Conservation (phyloP, 176 grass and related monocot genomes). For the Themeda triandra region DNA sequence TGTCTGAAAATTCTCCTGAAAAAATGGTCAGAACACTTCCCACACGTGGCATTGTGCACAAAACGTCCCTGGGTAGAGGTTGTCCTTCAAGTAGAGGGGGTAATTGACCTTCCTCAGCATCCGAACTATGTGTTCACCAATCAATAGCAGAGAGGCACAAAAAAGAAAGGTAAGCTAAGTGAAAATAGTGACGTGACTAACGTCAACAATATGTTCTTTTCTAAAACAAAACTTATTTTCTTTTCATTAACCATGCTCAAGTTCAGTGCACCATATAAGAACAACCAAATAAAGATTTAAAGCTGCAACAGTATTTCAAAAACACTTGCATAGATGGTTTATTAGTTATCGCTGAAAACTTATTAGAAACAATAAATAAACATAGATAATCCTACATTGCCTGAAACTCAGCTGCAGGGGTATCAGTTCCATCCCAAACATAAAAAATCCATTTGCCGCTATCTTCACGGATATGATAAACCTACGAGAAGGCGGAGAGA, state of each 20-base stretch:
- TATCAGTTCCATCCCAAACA: conserved; percentile 94
- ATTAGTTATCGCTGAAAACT: conserved; percentile 4
- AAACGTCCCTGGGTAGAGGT: conserved; percentile 54
- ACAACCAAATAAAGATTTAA: conserved; percentile 11
- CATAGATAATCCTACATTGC: conserved; percentile 23
- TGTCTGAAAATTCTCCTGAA: too few species aligned
- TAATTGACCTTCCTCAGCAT: conserved; percentile 22
- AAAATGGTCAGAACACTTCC: too few species aligned
- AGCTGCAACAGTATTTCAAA: background rate
- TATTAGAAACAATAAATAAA: conserved; percentile 12
- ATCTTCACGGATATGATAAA: conserved; percentile 67
- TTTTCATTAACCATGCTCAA: background rate
- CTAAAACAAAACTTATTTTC: background rate
- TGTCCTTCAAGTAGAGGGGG: conserved; percentile 58
- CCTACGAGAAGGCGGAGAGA: conserved; percentile 42
- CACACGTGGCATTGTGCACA: conserved; percentile 62
- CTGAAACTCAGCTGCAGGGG: conserved; percentile 44
- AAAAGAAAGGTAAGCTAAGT: background rate
- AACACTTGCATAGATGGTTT: background rate
- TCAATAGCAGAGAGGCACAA: background rate
- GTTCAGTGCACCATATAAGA: background rate
- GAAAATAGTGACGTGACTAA: background rate
- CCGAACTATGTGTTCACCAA: conserved; percentile 37
- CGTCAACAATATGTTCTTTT: conserved; percentile 7
- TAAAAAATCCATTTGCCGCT: conserved; percentile 49